Evolutionary conservation across 306 rosid species (phyloP).

Genomic region (Casuarina glauca): DNA sequence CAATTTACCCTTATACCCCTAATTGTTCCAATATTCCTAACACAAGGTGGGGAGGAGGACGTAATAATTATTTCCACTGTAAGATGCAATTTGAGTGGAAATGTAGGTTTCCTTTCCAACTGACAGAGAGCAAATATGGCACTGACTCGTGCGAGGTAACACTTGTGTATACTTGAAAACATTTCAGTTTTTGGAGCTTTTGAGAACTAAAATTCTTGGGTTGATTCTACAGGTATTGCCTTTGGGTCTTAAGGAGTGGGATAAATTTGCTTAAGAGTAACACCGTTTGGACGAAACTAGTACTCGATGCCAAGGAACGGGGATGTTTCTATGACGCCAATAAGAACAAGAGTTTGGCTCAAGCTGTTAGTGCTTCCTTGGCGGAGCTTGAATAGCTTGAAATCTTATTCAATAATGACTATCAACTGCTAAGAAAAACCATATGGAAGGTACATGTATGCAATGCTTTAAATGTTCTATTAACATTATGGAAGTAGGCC

Average conservation of each 20-base stretch:
- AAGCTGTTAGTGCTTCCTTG: constrained; percentile 34
- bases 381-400: constrained; percentile 21
- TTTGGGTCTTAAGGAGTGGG: constrained; percentile 58
- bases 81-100: too few species aligned
- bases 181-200: background rate
- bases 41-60: constrained; percentile 69
- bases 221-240: constrained; percentile 35
- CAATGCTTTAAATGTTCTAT: background rate
- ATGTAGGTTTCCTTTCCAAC: too few species aligned
- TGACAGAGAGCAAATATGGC: constrained; percentile 8
- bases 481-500: too few species aligned
- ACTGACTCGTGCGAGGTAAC: constrained; percentile 61
- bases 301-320: too few species aligned
- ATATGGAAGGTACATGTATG: constrained; percentile 47
- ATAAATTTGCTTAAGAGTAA: constrained; percentile 31
- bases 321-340: too few species aligned
- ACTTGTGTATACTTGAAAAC: background rate
- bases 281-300: background rate
- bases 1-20: too few species aligned
- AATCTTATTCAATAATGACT: background rate
- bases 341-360: constrained; percentile 24
- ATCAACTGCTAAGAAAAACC: constrained; percentile 37
- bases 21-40: too few species aligned
- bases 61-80: constrained; percentile 35
- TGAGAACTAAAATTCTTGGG: background rate